Base-by-base conservation (phyloP, 805 yeast genomes). In the Saccharomycopsis microspora region DNA sequence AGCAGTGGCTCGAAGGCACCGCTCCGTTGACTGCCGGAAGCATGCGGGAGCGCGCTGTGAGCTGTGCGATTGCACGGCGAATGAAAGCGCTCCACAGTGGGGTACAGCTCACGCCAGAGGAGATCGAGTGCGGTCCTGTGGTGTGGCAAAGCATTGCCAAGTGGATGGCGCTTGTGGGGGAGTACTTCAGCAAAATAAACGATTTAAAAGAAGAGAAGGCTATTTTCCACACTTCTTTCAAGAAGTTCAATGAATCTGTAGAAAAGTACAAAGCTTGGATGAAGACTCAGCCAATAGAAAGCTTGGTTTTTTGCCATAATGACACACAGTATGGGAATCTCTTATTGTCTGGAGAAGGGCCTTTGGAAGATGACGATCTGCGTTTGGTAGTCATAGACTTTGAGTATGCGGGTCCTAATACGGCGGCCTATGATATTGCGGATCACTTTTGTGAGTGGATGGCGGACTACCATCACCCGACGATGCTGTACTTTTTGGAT, bases 361-460 rank as follows among this genome's bases (percentile, higher is more conserved):
- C 85, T 10, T 46, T 42, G 37, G 54, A 55, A 31, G 32, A 55
- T 70, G 4, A 47, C 33, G 89, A 84, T 63, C 71, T 78, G 42
- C 82, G 80, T 60, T 70, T 90, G 50, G 95, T 85, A 7, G 98
- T 93, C 7, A 93, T 93, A 58, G 98, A 93, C 62, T 93, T 93
- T 63, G 98, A 93, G 65, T 93, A 90, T 63, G 80, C 96, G 0
- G 97, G 96, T 1, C 80, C 95, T 7, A 93, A 89, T 59, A 70
- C 80, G 41, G 87, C 95, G 1, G 95, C 94, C 2, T 86, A 72
- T 60, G 98, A 93, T 61, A 76, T 93, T 48, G 89, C 89, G 9
- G 89, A 93, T 62, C 98, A 93, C 66, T 85, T 93, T 56, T 75
- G 85, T 54, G 98, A 90, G 67, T 90, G 98, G 98, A 93, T 89